Evolutionary conservation across 2,329 filamentous ascomycete genomes (phyloP).

Genomic region (Leptographium radiaticola): DNA sequence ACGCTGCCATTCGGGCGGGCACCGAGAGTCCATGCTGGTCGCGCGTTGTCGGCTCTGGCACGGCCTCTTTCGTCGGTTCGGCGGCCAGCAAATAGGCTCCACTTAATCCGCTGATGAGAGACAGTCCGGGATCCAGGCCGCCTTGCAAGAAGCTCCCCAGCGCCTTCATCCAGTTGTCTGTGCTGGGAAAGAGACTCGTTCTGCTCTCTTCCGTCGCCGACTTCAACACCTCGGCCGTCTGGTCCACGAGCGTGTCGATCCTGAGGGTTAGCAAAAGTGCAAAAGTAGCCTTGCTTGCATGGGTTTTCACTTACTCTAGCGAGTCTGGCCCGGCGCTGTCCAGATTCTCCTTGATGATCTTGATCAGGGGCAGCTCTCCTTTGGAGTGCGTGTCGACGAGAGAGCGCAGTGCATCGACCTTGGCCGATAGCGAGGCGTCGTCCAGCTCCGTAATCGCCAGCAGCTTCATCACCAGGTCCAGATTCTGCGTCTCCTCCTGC

Average conservation of each 20-base stretch:
- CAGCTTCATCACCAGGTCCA: constrained; percentile 37
- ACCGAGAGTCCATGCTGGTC: constrained; percentile 61
- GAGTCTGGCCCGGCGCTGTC: constrained; percentile 34
- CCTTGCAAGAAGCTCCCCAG: constrained; percentile 41
- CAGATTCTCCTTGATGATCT: constrained; percentile 42
- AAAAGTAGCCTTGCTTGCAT: neutral
- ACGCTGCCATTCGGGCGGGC: constrained; percentile 63
- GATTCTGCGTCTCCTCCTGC: constrained; percentile 30
- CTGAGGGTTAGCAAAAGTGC: constrained; percentile 15
- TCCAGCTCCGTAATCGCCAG: constrained; percentile 39
- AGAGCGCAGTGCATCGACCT: constrained; percentile 27
- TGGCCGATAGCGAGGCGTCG: constrained; percentile 24
- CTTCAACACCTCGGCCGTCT: constrained; percentile 27
- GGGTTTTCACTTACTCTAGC: constrained; percentile 28
- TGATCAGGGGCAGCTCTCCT: constrained; percentile 31
- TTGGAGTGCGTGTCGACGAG: constrained; percentile 29
- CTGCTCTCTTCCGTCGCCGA: constrained; percentile 13
- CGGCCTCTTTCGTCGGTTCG: neutral
- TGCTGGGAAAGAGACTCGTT: constrained; percentile 48
- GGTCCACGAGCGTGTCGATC: constrained; percentile 39
- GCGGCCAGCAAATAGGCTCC: constrained; percentile 52
- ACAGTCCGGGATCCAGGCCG: constrained; percentile 47
- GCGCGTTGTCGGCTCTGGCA: constrained; percentile 24
- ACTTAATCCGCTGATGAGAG: constrained; percentile 59
- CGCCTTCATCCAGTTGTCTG: constrained; percentile 51